Evolutionary conservation across 148 eudicot genomes (phyloP).

Genomic region (Fagopyrum homotropicum): DNA sequence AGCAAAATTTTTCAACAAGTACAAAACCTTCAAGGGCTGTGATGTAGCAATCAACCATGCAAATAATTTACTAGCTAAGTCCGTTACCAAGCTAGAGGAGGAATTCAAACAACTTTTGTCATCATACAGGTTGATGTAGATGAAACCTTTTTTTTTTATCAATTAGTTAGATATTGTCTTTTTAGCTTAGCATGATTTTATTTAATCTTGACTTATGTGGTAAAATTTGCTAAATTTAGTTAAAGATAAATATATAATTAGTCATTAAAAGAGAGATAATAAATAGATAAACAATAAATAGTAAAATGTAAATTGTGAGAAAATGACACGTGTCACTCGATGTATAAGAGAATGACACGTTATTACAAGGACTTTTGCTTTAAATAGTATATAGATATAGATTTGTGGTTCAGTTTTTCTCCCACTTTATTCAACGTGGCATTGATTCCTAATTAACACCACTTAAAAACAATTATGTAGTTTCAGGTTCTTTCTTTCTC

Average conservation of each 20-base stretch:
- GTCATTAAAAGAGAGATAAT: too few relatives aligned
- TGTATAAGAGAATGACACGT: too few relatives aligned
- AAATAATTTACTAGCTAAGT: conserved; percentile 69
- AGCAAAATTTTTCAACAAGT: conserved; percentile 64
- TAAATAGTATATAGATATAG: too few relatives aligned
- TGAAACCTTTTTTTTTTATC: neutral
- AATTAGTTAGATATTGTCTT: too few relatives aligned
- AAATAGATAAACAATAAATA: too few relatives aligned
- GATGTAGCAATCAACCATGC: conserved; percentile 81
- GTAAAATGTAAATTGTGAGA: too few relatives aligned
- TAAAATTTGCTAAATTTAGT: too few relatives aligned
- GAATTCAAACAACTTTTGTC: conserved; percentile 78
- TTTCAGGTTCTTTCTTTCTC: neutral
- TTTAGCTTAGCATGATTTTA: too few relatives aligned
- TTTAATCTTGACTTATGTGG: too few relatives aligned
- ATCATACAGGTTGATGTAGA: conserved; percentile 56
- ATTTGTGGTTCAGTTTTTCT: neutral
- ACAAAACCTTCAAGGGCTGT: conserved; percentile 89
- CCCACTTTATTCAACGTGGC: neutral
- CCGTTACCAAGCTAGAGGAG: conserved; percentile 94
- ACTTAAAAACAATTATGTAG: neutral
- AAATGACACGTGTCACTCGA: too few relatives aligned
- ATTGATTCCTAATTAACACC: neutral
- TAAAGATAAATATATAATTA: too few relatives aligned
- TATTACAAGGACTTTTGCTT: too few relatives aligned